A percentile compares a stretch with the other conserved stretches of the same genome.
phyloP scores from a whole-genome alignment of 2,329 filamentous ascomycete species.

The Neofusicoccum umdonicola region DNA sequence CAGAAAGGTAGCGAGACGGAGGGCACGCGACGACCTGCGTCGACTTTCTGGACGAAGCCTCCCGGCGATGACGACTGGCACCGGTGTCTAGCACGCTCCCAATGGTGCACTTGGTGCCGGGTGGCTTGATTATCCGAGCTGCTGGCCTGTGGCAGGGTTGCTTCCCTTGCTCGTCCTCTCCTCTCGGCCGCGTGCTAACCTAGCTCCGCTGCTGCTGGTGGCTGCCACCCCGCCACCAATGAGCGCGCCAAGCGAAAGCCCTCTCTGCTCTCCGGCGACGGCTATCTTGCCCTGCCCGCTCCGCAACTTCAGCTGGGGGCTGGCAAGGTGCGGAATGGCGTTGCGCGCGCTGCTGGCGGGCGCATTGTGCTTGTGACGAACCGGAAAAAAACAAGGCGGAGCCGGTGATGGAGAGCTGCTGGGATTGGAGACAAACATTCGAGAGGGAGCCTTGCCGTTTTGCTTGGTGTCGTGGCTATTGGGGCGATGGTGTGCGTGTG shows the following conservation, averaged over 20 bases:
- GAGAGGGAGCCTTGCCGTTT: not conserved
- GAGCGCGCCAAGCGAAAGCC: too few species aligned
- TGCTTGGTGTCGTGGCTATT: not conserved
- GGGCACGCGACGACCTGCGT: not conserved
- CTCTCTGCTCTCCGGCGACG: not conserved
- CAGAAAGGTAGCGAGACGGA: not conserved
- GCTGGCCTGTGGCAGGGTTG: not conserved
- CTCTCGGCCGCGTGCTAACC: not conserved
- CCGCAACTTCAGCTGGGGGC: not conserved
- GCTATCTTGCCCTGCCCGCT: not conserved
- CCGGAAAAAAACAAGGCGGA: too few species aligned
- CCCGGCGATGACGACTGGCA: not conserved
- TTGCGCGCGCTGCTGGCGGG: not conserved
- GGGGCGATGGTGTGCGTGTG: not conserved
- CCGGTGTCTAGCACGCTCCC: not conserved
- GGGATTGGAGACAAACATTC: not conserved
- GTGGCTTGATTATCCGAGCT: constrained; percentile 6
- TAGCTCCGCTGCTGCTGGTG: not conserved
- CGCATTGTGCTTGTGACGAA: not conserved
- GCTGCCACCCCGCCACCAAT: not conserved
- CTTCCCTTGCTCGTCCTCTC: too few species aligned
- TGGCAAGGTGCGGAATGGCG: not conserved
- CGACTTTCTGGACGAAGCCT: not conserved
- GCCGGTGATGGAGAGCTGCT: too few species aligned
- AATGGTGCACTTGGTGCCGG: not conserved